Conservation (phyloP, 1,284 basidiomycete genomes). For the Inonotus obliquus region DNA sequence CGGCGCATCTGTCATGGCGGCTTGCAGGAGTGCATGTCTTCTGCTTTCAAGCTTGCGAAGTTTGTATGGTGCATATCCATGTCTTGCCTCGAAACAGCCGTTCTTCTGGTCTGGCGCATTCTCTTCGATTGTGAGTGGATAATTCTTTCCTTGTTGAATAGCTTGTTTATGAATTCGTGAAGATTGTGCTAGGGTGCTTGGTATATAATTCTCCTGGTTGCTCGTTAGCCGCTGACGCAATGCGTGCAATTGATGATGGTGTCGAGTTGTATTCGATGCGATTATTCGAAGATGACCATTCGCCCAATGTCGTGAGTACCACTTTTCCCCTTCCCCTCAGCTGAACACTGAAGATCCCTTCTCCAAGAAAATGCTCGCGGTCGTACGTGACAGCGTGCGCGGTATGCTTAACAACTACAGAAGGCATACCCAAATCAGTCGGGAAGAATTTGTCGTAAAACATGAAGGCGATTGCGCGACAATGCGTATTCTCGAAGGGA, state of each 20-base stretch:
- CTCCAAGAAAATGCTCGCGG: slow-evolving; percentile 9
- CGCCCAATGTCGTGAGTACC: slow-evolving; percentile 5
- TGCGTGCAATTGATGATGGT: slow-evolving; percentile 13
- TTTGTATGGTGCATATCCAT: slow-evolving; percentile 36
- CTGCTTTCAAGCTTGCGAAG: slow-evolving; percentile 37
- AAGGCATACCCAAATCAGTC: neutral
- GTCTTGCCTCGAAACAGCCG: slow-evolving; percentile 35
- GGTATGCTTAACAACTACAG: slow-evolving; percentile 10
- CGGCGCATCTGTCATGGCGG: slow-evolving; percentile 42
- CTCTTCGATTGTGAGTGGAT: slow-evolving; percentile 41
- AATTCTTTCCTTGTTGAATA: neutral
- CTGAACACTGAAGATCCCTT: neutral
- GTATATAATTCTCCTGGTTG: slow-evolving; percentile 14
- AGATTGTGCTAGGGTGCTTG: slow-evolving; percentile 17
- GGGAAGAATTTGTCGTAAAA: neutral
- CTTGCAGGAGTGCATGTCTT: slow-evolving; percentile 40
- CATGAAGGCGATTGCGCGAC: slow-evolving; percentile 8
- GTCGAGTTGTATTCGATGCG: slow-evolving; percentile 13
- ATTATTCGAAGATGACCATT: slow-evolving; percentile 2
- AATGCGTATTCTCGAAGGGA: slow-evolving; percentile 15
- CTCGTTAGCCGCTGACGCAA: slow-evolving; percentile 8
- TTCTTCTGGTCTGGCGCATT: slow-evolving; percentile 51
- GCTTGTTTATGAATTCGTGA: neutral
- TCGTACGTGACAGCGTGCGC: slow-evolving; percentile 4
- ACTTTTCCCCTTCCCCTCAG: neutral